Percentiles rank a stretch among this genome's conserved stretches.
Evolutionary conservation across 2,329 filamentous ascomycete genomes (phyloP).

Genomic region (Talaromyces rugulosus): DNA sequence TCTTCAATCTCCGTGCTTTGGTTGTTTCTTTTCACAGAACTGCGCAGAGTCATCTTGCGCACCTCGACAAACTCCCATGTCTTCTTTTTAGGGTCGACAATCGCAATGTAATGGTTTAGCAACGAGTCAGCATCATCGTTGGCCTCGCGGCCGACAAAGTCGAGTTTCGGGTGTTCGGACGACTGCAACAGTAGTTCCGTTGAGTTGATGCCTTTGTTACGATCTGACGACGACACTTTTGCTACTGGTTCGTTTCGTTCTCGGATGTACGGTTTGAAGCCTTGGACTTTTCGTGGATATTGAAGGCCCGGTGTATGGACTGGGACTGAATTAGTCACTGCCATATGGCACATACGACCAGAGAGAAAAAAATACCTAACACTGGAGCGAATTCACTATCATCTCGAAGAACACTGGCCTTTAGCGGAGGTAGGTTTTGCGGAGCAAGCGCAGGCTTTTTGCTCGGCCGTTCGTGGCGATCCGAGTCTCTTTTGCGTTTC

Average conservation of each 20-base stretch:
- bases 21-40: slow-evolving; percentile 34
- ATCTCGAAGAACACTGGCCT: slow-evolving; percentile 45
- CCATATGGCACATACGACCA: neutral
- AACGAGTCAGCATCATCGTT: slow-evolving; percentile 49
- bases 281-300: slow-evolving; percentile 26
- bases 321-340: slow-evolving; percentile 10
- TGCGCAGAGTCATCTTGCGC: slow-evolving; percentile 53
- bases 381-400: slow-evolving; percentile 46
- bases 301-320: slow-evolving; percentile 33
- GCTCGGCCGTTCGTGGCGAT: slow-evolving; percentile 40
- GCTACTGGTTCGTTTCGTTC: slow-evolving; percentile 43
- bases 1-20: slow-evolving; percentile 20
- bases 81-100: slow-evolving; percentile 53
- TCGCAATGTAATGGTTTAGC: slow-evolving; percentile 58
- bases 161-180: slow-evolving; percentile 56
- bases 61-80: slow-evolving; percentile 53
- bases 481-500: slow-evolving; percentile 49
- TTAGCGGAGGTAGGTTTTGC: slow-evolving; percentile 35
- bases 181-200: slow-evolving; percentile 58
- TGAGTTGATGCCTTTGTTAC: slow-evolving; percentile 33
- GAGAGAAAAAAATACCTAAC: slow-evolving; percentile 39
- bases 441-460: slow-evolving; percentile 45
- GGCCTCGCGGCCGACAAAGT: slow-evolving; percentile 52
- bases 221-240: slow-evolving; percentile 18
- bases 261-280: slow-evolving; percentile 42